Evolutionary conservation across 495 filamentous ascomycete genomes (phyloP), one percentile per base, ranked within the genome.

Genomic region (Aspergillus sparsus): DNA sequence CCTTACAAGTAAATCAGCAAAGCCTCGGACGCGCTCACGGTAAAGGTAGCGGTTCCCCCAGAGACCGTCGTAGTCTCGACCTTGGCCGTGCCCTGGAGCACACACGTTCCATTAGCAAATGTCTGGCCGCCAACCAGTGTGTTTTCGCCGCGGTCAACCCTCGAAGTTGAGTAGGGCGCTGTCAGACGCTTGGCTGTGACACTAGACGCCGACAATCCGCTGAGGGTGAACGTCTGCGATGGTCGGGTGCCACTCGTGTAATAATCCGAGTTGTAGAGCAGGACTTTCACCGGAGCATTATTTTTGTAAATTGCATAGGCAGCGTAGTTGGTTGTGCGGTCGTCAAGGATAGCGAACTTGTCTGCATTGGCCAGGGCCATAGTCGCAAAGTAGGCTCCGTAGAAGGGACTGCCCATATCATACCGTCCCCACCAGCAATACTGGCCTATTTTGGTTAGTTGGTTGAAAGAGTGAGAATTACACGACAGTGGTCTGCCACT

Each of bases 401-500:
- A 85, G 62, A 84, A 87, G 0, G 83, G 83, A 0, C 82, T 70
- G 0, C 81, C 81, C 73, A 83, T 83, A 46, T 68, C 71, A 60
- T 84, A 81, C 0, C 80, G 70, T 0, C 83, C 83, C 78, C 79
- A 86, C 71, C 82, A 85, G 64, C 83, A 85, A 61, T 87, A 86
- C 60, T 83, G 80, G 50, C 82, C 71, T 74, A 31, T 2, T 16
- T 10, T 13, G 15, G 57, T 47, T 18, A n/a, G 15, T 36, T 41
- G 5, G n/a, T 13, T 27, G 44, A 0, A n/a, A 34, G 34, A 2
- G 2, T 15, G 8, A 36, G 21, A 7, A 34, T 8, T 3, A 15
- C 5, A n/a, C n/a, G 33, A 44, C 13, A 9, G 34, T 27, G 13
- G 2, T n/a, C 2, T 36, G 18, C 21, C 8, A 57, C 67, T 61